These are phyloP conservation scores for Lumnitzera littorea DNA, from an alignment of 345 rosid genomes.

Conservation along the genomic window DNA sequence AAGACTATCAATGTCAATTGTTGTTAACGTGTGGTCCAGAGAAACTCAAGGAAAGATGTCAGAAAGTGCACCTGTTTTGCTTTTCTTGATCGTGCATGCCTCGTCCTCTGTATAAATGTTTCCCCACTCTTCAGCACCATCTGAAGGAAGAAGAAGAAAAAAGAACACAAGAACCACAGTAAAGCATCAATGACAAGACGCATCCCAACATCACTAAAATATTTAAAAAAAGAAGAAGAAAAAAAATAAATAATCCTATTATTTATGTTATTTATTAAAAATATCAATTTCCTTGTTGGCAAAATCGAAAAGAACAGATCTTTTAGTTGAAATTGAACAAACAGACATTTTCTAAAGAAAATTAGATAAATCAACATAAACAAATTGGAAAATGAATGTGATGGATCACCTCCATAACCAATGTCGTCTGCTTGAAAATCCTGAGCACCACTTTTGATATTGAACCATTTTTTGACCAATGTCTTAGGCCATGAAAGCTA, in stretches of 20 bases:
- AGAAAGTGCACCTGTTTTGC: constrained; percentile 70
- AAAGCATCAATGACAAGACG: constrained; percentile 16
- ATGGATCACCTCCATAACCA: constrained; percentile 34
- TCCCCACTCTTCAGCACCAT: constrained; percentile 69
- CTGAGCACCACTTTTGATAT: constrained; percentile 71
- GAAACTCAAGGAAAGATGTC: constrained; percentile 14
- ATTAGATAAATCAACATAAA: constrained; percentile 1
- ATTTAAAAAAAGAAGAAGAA: constrained; percentile 11
- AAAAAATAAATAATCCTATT: neutral
- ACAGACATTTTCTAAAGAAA: neutral
- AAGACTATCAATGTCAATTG: neutral
- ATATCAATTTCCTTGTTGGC: too few species aligned
- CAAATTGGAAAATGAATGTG: constrained; percentile 5
- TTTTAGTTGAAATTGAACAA: neutral
- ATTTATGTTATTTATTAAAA: too few species aligned
- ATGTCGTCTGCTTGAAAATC: constrained; percentile 76
- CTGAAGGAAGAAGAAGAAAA: constrained; percentile 36
- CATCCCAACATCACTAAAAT: constrained; percentile 12
- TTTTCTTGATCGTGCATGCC: constrained; percentile 84
- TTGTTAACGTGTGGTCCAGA: too few species aligned
- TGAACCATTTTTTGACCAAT: constrained; percentile 93
- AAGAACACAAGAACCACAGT: constrained; percentile 25
- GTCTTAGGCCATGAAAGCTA: constrained; percentile 97
- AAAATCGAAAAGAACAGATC: too few species aligned
- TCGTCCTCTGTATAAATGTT: constrained; percentile 60